A percentile compares a stretch with the other conserved stretches of the same genome.
Conservation (phyloP, 257 asterid species). For the Capsicum chinense region DNA sequence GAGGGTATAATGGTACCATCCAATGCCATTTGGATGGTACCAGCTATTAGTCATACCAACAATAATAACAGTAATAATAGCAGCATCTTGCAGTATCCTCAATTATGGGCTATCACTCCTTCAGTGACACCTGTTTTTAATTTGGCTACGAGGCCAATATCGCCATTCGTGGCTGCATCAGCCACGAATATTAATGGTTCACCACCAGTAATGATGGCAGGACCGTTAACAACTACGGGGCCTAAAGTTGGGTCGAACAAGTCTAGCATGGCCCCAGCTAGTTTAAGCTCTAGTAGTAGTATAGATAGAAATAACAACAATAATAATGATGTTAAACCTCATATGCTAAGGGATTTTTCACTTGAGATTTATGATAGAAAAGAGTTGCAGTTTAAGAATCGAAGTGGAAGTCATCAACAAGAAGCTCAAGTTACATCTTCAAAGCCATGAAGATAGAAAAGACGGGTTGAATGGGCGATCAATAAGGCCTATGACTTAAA, state of each 20-base stretch:
- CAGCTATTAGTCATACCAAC: background rate
- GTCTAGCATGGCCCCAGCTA: constrained; percentile 29
- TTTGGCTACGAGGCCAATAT: background rate
- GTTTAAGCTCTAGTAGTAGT: constrained; percentile 16
- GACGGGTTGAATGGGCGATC: background rate
- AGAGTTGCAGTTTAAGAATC: background rate
- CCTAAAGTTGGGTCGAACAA: background rate
- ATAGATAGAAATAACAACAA: background rate
- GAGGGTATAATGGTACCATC: constrained; percentile 25
- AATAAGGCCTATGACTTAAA: background rate
- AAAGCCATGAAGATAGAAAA: background rate
- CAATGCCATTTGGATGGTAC: constrained; percentile 26
- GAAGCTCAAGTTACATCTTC: constrained; percentile 24
- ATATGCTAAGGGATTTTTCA: constrained; percentile 29
- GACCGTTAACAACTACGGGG: background rate
- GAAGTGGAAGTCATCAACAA: background rate
- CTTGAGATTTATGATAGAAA: constrained; percentile 28
- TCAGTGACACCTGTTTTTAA: background rate
- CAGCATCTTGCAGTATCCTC: background rate
- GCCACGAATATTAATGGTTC: background rate
- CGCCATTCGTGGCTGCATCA: background rate
- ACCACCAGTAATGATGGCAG: background rate
- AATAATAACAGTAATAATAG: background rate
- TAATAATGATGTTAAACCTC: constrained; percentile 2
- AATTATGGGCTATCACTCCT: background rate